Evolutionary conservation across 2,329 filamentous ascomycete genomes (phyloP).

Genomic region (Camptophora hylomeconis): DNA sequence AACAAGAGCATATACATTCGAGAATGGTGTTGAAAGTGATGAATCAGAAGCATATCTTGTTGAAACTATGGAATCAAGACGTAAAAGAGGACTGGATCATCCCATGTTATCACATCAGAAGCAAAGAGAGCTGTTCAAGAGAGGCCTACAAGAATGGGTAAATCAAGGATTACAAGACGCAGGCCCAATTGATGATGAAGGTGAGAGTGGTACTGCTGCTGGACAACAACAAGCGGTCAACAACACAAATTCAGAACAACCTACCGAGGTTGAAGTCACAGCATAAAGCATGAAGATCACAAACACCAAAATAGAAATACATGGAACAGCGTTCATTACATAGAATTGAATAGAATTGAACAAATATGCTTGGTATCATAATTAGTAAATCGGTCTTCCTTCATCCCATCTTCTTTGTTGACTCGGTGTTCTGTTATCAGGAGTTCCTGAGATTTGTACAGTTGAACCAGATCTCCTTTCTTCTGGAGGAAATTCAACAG

Average conservation of each 20-base stretch:
- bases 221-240: too few relatives aligned
- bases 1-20: slow-evolving; percentile 55
- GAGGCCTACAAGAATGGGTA: slow-evolving; percentile 30
- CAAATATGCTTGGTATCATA: slow-evolving; percentile 12
- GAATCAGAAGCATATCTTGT: slow-evolving; percentile 26
- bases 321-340: too few relatives aligned
- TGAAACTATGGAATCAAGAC: slow-evolving; percentile 29
- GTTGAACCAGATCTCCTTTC: slow-evolving; percentile 18
- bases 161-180: slow-evolving; percentile 26
- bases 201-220: too few relatives aligned
- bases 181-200: too few relatives aligned
- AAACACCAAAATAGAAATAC: too few relatives aligned
- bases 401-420: slow-evolving; percentile 33
- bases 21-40: slow-evolving; percentile 38
- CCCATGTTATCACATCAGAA: slow-evolving; percentile 23
- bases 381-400: slow-evolving; percentile 29
- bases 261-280: too few relatives aligned
- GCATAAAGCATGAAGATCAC: too few relatives aligned
- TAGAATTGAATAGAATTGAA: too few relatives aligned
- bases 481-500: slow-evolving; percentile 29
- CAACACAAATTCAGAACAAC: too few relatives aligned
- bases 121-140: slow-evolving; percentile 27
- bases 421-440: too few relatives aligned
- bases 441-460: too few relatives aligned
- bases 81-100: slow-evolving; percentile 26